Conservation (phyloP, 768 basidiomycete genomes). For the Boletus vinaceobasis region DNA sequence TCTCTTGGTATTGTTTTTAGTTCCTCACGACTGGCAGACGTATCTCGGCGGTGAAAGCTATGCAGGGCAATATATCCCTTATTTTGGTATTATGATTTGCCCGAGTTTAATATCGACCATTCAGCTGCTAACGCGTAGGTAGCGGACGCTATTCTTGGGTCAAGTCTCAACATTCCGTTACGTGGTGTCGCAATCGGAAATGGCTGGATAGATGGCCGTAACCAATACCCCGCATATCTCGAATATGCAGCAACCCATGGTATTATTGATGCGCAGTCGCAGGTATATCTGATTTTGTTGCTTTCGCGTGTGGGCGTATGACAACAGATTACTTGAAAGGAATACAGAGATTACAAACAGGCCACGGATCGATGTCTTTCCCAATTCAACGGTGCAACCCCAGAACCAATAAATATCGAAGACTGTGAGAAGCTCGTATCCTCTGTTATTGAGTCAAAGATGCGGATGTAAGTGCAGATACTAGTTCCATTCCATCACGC, state of each 20-base stretch:
- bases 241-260: constrained; percentile 82
- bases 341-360: constrained; percentile 57
- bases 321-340: constrained; percentile 34
- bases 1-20: neutral
- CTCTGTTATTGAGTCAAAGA: constrained; percentile 34
- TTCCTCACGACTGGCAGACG: constrained; percentile 53
- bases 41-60: constrained; percentile 96
- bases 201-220: constrained; percentile 91
- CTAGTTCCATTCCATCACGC: neutral
- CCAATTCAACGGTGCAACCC: constrained; percentile 35
- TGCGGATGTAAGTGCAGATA: constrained; percentile 20
- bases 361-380: constrained; percentile 58
- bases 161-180: constrained; percentile 57
- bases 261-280: constrained; percentile 66
- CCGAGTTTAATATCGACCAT: neutral
- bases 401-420: constrained; percentile 54
- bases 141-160: constrained; percentile 77
- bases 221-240: constrained; percentile 87
- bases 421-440: constrained; percentile 61
- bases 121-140: constrained; percentile 5
- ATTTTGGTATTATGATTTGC: constrained; percentile 59
- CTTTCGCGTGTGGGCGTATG: constrained; percentile 1
- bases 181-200: constrained; percentile 91
- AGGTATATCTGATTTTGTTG: constrained; percentile 40
- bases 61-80: constrained; percentile 97